These are phyloP conservation scores for Mycosphaerella sp. DNA, from an alignment of 2,329 filamentous ascomycete species.

Conservation along the genomic window DNA sequence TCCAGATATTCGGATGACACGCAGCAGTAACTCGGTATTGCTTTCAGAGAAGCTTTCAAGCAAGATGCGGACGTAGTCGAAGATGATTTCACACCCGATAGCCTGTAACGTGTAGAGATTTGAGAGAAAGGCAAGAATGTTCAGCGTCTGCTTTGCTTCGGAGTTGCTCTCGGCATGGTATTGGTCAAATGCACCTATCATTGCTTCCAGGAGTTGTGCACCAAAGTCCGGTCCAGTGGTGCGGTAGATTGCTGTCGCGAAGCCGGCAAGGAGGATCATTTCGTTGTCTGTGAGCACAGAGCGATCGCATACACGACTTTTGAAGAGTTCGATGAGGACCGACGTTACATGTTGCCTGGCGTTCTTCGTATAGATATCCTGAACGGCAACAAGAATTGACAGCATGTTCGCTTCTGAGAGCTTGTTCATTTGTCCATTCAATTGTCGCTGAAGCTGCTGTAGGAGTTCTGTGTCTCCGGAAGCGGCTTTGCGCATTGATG, in stretches of 20 bases:
- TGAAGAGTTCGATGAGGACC: constrained; percentile 67
- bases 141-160: constrained; percentile 58
- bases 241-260: constrained; percentile 81
- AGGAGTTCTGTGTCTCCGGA: constrained; percentile 61
- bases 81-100: constrained; percentile 73
- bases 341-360: constrained; percentile 85
- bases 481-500: constrained; percentile 64
- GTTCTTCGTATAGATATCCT: constrained; percentile 74
- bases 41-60: constrained; percentile 68
- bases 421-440: constrained; percentile 86
- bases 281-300: constrained; percentile 80
- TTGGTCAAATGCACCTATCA: constrained; percentile 68
- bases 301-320: constrained; percentile 72
- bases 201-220: constrained; percentile 72
- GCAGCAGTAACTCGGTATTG: constrained; percentile 81
- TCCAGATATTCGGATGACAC: constrained; percentile 74
- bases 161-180: constrained; percentile 28
- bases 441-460: constrained; percentile 65
- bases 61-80: constrained; percentile 81
- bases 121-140: constrained; percentile 74
- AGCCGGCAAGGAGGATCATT: constrained; percentile 82
- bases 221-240: constrained; percentile 84
- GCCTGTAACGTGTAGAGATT: constrained; percentile 92
- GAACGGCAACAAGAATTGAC: constrained; percentile 74
- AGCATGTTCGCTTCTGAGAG: constrained; percentile 86